These are phyloP conservation scores for Dictyostelium intermedium DNA, from an alignment of 78 protist genomes.

Conservation along the genomic window DNA sequence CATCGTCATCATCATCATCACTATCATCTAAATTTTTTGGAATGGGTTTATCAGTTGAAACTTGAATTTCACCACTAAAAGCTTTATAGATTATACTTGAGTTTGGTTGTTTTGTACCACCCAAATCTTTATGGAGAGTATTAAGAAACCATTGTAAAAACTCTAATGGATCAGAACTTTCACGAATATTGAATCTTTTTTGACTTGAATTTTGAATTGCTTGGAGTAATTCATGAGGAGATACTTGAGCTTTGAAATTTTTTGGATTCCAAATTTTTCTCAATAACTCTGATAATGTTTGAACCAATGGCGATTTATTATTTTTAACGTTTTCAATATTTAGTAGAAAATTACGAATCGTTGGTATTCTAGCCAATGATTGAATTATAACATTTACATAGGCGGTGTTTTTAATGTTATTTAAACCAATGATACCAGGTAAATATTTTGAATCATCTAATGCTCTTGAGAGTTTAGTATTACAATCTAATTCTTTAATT, in stretches of 20 bases:
- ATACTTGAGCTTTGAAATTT: slow-evolving; percentile 92
- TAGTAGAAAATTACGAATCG: slow-evolving; percentile 91
- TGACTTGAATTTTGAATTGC: slow-evolving; percentile 25
- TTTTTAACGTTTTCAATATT: slow-evolving; percentile 16
- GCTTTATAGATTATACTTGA: slow-evolving; percentile 67
- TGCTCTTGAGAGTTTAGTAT: slow-evolving; percentile 35
- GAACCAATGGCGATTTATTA: slow-evolving; percentile 50
- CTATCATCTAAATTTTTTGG: background rate
- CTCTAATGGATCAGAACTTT: slow-evolving; percentile 87
- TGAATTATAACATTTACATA: slow-evolving; percentile 95
- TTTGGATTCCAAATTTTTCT: slow-evolving; percentile 94
- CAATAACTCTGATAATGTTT: slow-evolving; percentile 83
- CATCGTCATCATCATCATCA: background rate
- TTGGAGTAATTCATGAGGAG: slow-evolving; percentile 93
- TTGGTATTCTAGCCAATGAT: slow-evolving; percentile 82
- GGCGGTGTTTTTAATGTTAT: slow-evolving; percentile 93
- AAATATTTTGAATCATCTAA: slow-evolving; percentile 82
- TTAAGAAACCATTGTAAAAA: slow-evolving; percentile 92
- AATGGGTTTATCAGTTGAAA: slow-evolving; percentile 37
- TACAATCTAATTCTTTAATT: slow-evolving; percentile 23
- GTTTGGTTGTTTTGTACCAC: background rate
- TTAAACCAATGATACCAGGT: slow-evolving; percentile 96
- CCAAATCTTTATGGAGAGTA: slow-evolving; percentile 57
- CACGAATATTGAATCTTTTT: slow-evolving; percentile 80
- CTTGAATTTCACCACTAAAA: slow-evolving; percentile 83